Evolutionary conservation across 2,329 filamentous ascomycete species (phyloP).

Genomic region (Sordariomycetes sp.): DNA sequence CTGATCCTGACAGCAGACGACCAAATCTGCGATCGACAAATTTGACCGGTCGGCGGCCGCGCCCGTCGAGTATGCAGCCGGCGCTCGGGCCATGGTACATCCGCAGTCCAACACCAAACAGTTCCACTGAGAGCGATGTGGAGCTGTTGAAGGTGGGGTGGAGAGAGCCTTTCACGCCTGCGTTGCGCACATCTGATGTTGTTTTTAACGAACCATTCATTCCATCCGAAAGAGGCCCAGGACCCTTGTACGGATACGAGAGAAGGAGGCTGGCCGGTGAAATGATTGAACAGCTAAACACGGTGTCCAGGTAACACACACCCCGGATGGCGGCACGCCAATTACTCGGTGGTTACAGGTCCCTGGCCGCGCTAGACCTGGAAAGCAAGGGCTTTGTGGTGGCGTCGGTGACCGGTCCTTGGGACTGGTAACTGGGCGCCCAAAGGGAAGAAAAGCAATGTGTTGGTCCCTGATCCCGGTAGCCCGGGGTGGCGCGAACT

Average conservation of each 20-base stretch:
- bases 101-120: not conserved
- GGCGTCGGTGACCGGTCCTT: not conserved
- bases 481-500: not conserved
- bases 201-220: too few species aligned
- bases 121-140: not conserved
- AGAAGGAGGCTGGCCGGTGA: too few species aligned
- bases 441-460: not conserved
- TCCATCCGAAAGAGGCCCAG: too few species aligned
- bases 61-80: not conserved
- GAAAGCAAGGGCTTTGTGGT: not conserved
- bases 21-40: not conserved
- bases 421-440: not conserved
- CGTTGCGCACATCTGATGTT: too few species aligned
- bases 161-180: not conserved
- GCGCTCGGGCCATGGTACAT: not conserved
- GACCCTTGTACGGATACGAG: too few species aligned
- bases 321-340: too few species aligned
- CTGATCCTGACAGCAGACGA: not conserved
- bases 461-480: not conserved
- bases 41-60: not conserved
- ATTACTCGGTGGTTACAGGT: not conserved
- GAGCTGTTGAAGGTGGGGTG: not conserved
- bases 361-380: not conserved
- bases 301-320: too few species aligned
- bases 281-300: too few species aligned